Conservation (phyloP, 306 rosid species). For the Crotalaria pallida region DNA sequence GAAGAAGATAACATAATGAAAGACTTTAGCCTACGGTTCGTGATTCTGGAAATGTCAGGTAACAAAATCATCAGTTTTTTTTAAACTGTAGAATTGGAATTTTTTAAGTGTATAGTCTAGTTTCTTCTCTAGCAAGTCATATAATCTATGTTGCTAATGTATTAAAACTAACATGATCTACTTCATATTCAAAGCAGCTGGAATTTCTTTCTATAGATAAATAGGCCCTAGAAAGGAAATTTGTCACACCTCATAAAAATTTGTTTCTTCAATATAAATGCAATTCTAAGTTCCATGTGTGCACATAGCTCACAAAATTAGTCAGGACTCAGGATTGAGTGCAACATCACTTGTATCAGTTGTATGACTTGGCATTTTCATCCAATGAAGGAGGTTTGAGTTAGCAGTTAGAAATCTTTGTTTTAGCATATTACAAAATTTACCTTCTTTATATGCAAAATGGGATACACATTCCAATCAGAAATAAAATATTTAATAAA, state of each 20-base stretch:
- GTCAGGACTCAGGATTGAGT: neutral
- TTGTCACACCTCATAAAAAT: neutral
- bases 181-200: neutral
- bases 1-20: constrained; percentile 34
- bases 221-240: neutral
- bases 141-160: neutral
- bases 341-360: neutral
- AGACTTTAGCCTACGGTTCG: constrained; percentile 38
- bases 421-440: neutral
- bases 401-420: neutral
- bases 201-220: neutral
- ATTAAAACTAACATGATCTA: neutral
- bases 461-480: neutral
- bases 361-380: neutral
- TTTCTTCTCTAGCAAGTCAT: neutral
- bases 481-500: neutral
- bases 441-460: neutral
- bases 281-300: neutral
- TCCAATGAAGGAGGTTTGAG: neutral
- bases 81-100: neutral
- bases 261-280: neutral
- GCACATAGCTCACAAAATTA: neutral
- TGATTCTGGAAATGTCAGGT: constrained; percentile 83
- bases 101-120: neutral
- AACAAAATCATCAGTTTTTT: neutral